Evolutionary conservation across 1,139 yeast species (phyloP).

Genomic region (Blastobotrys ciferrii): DNA sequence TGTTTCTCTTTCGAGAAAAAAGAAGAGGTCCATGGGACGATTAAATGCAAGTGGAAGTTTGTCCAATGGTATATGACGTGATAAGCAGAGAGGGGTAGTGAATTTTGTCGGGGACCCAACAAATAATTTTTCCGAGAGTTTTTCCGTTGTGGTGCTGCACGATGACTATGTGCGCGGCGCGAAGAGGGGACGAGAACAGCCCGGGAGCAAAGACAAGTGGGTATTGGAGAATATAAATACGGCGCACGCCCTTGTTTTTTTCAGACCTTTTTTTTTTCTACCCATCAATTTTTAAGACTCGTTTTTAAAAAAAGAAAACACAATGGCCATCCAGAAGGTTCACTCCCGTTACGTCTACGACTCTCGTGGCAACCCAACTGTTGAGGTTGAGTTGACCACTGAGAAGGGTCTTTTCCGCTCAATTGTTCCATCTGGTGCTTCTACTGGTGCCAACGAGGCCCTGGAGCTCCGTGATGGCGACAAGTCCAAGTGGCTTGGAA

Average conservation of each 20-base stretch:
- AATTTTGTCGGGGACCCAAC: not conserved
- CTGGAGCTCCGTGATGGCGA: slow-evolving; percentile 94
- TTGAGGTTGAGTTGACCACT: slow-evolving; percentile 88
- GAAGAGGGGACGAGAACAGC: slow-evolving; percentile 6
- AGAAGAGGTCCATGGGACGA: no score
- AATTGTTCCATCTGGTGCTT: slow-evolving; percentile 96
- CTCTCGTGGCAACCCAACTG: slow-evolving; percentile 96
- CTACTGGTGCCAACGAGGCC: slow-evolving; percentile 94
- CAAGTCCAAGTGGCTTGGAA: slow-evolving; percentile 91
- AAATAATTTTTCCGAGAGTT: not conserved
- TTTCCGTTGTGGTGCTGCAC: slow-evolving; percentile 1
- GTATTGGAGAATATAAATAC: slow-evolving; percentile 10
- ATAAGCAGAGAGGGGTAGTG: not conserved
- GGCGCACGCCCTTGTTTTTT: slow-evolving; percentile 2
- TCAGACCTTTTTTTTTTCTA: slow-evolving; percentile 5
- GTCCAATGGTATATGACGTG: no score
- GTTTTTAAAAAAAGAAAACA: slow-evolving; percentile 12
- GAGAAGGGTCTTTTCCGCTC: slow-evolving; percentile 85
- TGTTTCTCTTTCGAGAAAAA: no score
- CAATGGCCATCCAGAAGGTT: slow-evolving; percentile 62
- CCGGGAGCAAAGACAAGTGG: not conserved
- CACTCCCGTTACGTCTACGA: slow-evolving; percentile 93
- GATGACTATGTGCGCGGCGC: slow-evolving; percentile 5
- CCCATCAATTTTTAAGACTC: not conserved
- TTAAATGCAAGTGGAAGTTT: no score